Evolutionary conservation across 805 yeast species (phyloP), one percentile per base, ranked within the genome.

Genomic region (Saccharomyces kudriavzevii): DNA sequence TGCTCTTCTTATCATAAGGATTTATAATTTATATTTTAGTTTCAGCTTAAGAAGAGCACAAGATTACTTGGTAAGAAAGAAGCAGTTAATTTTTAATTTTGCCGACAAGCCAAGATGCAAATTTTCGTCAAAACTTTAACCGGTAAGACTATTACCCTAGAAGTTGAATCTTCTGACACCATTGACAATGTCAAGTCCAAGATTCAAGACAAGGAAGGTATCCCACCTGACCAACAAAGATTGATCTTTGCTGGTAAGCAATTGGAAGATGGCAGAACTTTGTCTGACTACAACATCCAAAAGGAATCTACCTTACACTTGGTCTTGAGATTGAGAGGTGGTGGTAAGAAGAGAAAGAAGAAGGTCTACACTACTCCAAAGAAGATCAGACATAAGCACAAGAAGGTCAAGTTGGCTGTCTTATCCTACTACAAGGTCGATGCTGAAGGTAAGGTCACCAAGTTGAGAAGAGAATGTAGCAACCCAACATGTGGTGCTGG

Each of bases 301-400:
- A 91, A 91, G 82, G 97, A 91, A 79, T 89, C 97, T 60, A 91
- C 97, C 58, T 77, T 91, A 53, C 97, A 92, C 77, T 84, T 92
- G 80, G 98, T 92, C 63, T 81, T 92, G 65, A 90, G 97, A 84
- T 87, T 92, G 76, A 89, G 97, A 82, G 98, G 98, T 82, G 97
- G 96, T 80, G 96, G 96, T 83, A 94, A 91, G 89, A 94, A 94
- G 94, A 92, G 96, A 86, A 94, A 94, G 94, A 94, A 94, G 97
- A 92, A 92, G 96, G 97, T 90, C 76, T 94, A 92, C 92, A 92
- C 98, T 82, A 92, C 98, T 75, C 99, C 99, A 84, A 94, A 94
- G 91, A 95, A 91, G 87, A 89, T 94, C 82, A 89, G 81, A 82
- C 98, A 94, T 95, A 91, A 90, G 87, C 97, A 89, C 87, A 94